These are phyloP conservation scores for Thermomyces lanuginosus DNA, from an alignment of 2,329 filamentous ascomycete genomes.

Conservation along the genomic window DNA sequence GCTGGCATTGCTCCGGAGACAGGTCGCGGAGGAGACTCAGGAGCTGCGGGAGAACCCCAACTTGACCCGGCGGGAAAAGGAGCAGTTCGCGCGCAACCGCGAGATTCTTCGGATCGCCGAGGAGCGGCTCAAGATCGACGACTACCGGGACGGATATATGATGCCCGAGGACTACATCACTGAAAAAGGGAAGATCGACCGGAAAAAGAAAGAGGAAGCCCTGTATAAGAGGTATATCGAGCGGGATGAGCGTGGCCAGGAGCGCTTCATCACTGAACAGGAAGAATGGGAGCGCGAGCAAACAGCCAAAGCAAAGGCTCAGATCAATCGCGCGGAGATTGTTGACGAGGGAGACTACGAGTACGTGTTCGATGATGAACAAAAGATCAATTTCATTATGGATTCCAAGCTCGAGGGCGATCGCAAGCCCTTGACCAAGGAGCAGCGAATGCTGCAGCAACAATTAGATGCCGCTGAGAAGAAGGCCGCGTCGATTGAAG, in stretches of 20 bases:
- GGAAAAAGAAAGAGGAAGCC: constrained; percentile 72
- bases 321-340: constrained; percentile 58
- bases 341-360: constrained; percentile 74
- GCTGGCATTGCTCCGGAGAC: constrained; percentile 68
- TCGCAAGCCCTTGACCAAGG: constrained; percentile 53
- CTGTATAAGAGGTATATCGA: constrained; percentile 86
- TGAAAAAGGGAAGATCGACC: constrained; percentile 77
- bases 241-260: constrained; percentile 68
- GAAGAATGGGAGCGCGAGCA: constrained; percentile 95
- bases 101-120: constrained; percentile 69
- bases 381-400: constrained; percentile 71
- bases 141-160: constrained; percentile 78
- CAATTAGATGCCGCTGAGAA: constrained; percentile 80
- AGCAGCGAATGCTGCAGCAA: constrained; percentile 61
- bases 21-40: constrained; percentile 74
- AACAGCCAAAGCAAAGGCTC: constrained; percentile 68
- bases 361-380: constrained; percentile 79
- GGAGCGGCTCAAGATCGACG: constrained; percentile 73
- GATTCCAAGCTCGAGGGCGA: constrained; percentile 59
- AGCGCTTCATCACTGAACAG: constrained; percentile 80
- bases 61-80: constrained; percentile 63
- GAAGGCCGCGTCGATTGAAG: constrained; percentile 74
- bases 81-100: constrained; percentile 75
- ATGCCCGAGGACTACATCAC: constrained; percentile 93
- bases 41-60: constrained; percentile 62